phyloP scores from a whole-genome alignment of 306 rosid species.

The Aeschynomene evenia region DNA sequence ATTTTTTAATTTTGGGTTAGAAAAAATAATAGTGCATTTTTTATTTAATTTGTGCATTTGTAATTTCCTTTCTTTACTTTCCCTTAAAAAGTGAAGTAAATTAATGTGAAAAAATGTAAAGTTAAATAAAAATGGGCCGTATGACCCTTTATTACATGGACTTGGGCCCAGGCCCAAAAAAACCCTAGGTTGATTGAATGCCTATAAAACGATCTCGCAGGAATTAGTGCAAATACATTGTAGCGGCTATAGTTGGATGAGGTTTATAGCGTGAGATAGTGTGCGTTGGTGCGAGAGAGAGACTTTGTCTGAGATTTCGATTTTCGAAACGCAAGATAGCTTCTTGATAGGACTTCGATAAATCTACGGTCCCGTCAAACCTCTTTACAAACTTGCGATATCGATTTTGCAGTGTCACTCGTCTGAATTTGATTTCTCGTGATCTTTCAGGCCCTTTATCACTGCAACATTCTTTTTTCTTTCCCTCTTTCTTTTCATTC shows the following conservation, averaged over 20 bases:
- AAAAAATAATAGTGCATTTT: too few relatives aligned
- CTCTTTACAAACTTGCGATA: constrained; percentile 40
- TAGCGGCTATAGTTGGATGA: neutral
- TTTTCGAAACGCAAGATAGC: constrained; percentile 41
- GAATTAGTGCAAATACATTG: neutral
- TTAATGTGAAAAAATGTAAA: too few relatives aligned
- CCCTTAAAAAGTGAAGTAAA: neutral
- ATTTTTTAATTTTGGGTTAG: too few relatives aligned
- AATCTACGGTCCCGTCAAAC: constrained; percentile 38
- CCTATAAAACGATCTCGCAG: neutral
- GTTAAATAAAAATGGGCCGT: neutral
- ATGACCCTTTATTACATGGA: neutral
- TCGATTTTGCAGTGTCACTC: constrained; percentile 49
- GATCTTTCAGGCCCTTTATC: constrained; percentile 55
- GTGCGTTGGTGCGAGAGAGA: too few relatives aligned
- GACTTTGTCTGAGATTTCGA: too few relatives aligned
- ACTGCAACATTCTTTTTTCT: constrained; percentile 27
- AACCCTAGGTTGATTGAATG: neutral
- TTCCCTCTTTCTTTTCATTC: neutral
- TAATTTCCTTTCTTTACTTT: neutral
- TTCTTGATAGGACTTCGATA: constrained; percentile 44
- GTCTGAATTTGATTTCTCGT: constrained; percentile 44
- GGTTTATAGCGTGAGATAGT: too few relatives aligned
- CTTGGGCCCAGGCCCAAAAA: neutral
- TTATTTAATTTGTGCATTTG: neutral